Evolutionary conservation across 805 yeast genomes (phyloP), one percentile per base, ranked within the genome.

Genomic region (Lachancea meyersii): DNA sequence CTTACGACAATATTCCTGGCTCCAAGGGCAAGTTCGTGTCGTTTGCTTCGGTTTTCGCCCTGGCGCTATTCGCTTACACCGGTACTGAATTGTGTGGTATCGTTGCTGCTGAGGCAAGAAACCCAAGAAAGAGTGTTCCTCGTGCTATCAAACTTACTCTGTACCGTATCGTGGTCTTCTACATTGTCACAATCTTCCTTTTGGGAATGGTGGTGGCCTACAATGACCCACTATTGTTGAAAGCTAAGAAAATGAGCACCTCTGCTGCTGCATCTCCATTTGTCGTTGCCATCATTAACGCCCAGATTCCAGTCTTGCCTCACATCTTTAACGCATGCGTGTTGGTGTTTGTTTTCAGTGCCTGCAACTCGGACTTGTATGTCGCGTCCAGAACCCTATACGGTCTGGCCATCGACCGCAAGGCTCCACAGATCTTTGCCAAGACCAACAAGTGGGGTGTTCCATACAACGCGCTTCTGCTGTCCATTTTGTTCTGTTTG

Each of bases 231-330:
- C 51, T 63, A 37, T 68, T 82, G 47, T 31, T 63, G 20, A 79
- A 79, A 13, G 71, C 77, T 14, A 77, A 76, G 22, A 49, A 54
- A 3, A 72, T 77, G 39, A 60, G 66, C n/a, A 64, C 76, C 1
- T 69, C 70, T 33, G 87, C 89, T 2, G 73, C 82, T 31, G 88
- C 91, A 17, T 82, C 93, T 13, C 95, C 95, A 31, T 86, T 85
- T 55, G 89, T 85, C 41, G 80, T 85, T 55, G 95, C 95, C 37
- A 80, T 86, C 46, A 57, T 64, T 40, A 74, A 70, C 53, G 79
- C 81, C 55, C 74, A 74, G 48, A 84, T 86, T 48, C 54, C 60
- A 7, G 89, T 77, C 1, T 67, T 86, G 48, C 88, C 88, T 30
- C 83, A 81, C 51, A 72, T 87, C 38, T 70, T 87, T 55, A 87